Evolutionary conservation across 306 rosid species (phyloP), one percentile per base, ranked within the genome.

Genomic region (Pterocarpus santalinus): DNA sequence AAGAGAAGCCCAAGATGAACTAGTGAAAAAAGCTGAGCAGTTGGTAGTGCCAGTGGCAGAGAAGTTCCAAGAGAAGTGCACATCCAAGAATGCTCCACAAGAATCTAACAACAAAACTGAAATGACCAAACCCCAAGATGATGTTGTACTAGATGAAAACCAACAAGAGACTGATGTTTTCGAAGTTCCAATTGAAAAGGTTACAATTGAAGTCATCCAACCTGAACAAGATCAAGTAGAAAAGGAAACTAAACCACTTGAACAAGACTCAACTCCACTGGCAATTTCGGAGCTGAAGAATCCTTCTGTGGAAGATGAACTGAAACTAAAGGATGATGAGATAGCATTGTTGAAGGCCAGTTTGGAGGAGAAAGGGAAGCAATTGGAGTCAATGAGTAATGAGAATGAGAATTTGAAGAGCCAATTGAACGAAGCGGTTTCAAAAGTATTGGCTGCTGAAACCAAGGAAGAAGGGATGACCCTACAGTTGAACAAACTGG

Each of bases 131-230:
- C 56, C 70, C 33, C 58, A 61, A 75, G 86, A 87, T 73, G 77
- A 75, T 57, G 63, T 74, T 39, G 36, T 49, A 57, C 79, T 14
- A 4, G 87, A 82, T 68, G 91, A 88, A 15, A 85, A 70, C 67
- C 87, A 83, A 52, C 63, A 64, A 65, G 97, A 90, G 86, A 93
- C 97, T 69, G 97, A 93, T 72, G 96, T 93, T 65, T 93, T 90
- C 51, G 93, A 91, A 90, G 96, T 93, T 73, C 96, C 90, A 1
- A 80, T 91, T 5, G 92, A 90, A 62, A 86, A 90, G 81, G 56
- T 66, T 61, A 72, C 80, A 70, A 65, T 81, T 63, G 89, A 87
- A 34, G 58, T 84, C 72, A 52, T n/a, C 56, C 75, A 84, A 73
- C 74, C 77, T 60, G 80, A 38, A 5, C 8, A 43, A 33, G 84